Percentiles rank a stretch among this genome's conserved stretches.
Conservation (phyloP, 352 stramenopile species). For the Phytophthora nicotianae region DNA sequence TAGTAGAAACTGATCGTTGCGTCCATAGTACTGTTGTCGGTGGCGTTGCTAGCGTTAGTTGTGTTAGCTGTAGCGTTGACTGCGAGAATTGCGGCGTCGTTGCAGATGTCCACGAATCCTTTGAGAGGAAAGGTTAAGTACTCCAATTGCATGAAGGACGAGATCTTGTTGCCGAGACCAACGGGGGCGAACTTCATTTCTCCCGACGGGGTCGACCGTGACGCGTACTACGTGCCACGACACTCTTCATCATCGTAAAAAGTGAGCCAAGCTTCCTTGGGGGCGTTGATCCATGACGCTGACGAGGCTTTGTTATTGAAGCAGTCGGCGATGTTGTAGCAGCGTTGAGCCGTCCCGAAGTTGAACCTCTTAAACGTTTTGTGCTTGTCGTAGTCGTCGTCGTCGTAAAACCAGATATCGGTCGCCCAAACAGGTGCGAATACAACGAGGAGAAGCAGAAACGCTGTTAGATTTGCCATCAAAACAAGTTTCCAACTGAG, state of each 20-base stretch:
- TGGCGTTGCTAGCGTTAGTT: not conserved
- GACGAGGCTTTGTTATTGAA: constrained; percentile 32
- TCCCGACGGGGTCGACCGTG: constrained; percentile 2
- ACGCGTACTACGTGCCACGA: constrained; percentile 15
- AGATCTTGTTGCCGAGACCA: constrained; percentile 29
- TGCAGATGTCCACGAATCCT: constrained; percentile 25
- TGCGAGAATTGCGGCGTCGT: constrained; percentile 15
- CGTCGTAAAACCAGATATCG: constrained; percentile 26
- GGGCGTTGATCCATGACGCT: constrained; percentile 28
- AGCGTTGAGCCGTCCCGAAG: constrained; percentile 29
- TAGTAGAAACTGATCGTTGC: not conserved
- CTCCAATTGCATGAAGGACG: constrained; percentile 42
- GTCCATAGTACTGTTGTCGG: not conserved
- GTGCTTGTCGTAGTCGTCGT: constrained; percentile 32
- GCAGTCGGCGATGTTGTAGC: constrained; percentile 30
- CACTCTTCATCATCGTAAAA: constrained; percentile 34
- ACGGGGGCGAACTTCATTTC: constrained; percentile 26
- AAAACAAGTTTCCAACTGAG: not conserved
- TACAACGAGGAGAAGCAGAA: constrained; percentile 3
- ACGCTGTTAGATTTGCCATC: not conserved
- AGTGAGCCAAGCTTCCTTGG: constrained; percentile 11
- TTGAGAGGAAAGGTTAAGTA: constrained; percentile 14
- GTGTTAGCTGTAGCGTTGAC: constrained; percentile 1
- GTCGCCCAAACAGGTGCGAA: constrained; percentile 9
- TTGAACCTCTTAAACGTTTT: constrained; percentile 35